Evolutionary conservation across 176 grass and related monocot species (phyloP).

Genomic region (Neostapfia colusana): DNA sequence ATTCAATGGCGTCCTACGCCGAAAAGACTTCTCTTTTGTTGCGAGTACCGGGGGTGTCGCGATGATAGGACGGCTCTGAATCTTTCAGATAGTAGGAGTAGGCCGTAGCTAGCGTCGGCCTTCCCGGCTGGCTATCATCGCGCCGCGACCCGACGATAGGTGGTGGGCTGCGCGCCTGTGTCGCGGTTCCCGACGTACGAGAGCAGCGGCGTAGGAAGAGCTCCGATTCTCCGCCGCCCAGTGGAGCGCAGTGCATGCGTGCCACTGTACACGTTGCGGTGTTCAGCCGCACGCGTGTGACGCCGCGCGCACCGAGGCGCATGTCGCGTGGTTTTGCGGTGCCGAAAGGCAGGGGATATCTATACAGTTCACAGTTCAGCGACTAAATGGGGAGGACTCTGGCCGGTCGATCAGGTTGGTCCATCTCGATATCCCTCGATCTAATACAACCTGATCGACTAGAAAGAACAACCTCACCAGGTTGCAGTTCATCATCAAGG

Average conservation of each 20-base stretch:
- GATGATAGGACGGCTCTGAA: conserved; percentile 31
- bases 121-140: conserved; percentile 32
- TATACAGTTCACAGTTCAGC: no score
- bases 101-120: not conserved
- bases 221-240: conserved; percentile 2
- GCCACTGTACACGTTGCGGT: conserved; percentile 1
- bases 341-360: no score
- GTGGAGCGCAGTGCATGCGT: conserved; percentile 34
- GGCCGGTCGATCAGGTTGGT: not conserved
- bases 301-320: not conserved
- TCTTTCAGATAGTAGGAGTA: not conserved
- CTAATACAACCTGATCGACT: no score
- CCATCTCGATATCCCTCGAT: not conserved
- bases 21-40: not conserved
- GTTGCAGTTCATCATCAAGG: no score
- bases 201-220: not conserved
- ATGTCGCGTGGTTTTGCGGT: no score
- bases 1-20: conserved; percentile 29
- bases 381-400: not conserved
- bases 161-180: conserved; percentile 22
- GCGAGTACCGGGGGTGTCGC: not conserved
- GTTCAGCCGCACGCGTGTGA: conserved; percentile 20
- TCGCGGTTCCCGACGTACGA: no score
- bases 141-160: not conserved
- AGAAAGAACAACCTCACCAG: no score